Conservation (phyloP, 2,329 filamentous ascomycete species). For the Zelopaecilomyces penicillatus region DNA sequence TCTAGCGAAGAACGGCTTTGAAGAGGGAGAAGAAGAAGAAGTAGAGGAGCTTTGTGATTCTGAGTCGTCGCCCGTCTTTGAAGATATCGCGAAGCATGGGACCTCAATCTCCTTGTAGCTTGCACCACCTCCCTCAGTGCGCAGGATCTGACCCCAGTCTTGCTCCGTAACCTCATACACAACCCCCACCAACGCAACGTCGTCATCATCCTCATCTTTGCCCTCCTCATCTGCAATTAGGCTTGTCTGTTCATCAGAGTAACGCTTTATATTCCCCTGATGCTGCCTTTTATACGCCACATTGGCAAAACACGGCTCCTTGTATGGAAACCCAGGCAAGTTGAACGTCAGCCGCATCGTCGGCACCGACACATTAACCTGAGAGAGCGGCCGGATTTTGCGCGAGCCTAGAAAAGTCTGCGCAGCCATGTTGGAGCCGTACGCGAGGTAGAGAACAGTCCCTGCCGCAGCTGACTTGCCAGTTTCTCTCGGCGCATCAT, state of each 20-base stretch:
- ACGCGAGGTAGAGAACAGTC: constrained; percentile 74
- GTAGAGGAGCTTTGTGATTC: no score
- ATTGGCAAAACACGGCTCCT: constrained; percentile 89
- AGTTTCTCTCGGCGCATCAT: constrained; percentile 2
- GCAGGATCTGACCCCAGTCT: constrained; percentile 81
- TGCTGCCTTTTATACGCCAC: constrained; percentile 50
- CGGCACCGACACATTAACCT: constrained; percentile 75
- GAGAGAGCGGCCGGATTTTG: constrained; percentile 72
- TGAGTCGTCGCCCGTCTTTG: constrained; percentile 22
- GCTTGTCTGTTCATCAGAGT: constrained; percentile 23
- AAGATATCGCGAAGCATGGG: constrained; percentile 65
- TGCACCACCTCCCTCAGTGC: constrained; percentile 79
- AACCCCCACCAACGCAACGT: constrained; percentile 79
- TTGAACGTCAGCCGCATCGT: constrained; percentile 73
- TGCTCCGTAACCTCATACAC: constrained; percentile 85
- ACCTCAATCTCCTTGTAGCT: constrained; percentile 80
- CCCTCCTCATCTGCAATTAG: constrained; percentile 19
- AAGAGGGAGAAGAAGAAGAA: constrained; percentile 35
- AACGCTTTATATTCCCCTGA: constrained; percentile 29
- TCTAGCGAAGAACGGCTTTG: constrained; percentile 68
- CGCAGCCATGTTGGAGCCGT: constrained; percentile 80
- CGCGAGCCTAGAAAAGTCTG: constrained; percentile 72
- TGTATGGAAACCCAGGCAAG: constrained; percentile 75
- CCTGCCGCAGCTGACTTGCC: neutral
- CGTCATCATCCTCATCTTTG: constrained; percentile 42